These are phyloP conservation scores for Apiotrichum montevideense DNA, from an alignment of 1,284 basidiomycete species.

Conservation along the genomic window DNA sequence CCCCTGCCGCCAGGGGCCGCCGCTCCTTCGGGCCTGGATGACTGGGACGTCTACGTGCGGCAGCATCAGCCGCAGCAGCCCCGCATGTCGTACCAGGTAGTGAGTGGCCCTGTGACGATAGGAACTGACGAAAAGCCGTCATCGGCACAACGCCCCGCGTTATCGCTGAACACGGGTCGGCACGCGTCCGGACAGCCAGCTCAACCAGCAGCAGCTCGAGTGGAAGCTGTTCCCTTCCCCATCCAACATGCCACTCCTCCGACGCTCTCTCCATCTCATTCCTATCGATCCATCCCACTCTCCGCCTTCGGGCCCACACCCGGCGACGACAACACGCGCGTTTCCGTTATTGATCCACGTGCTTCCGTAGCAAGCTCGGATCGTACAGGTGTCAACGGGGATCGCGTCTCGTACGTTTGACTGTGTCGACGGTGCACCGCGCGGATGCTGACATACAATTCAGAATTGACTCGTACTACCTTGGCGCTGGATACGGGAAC, in stretches of 20 bases:
- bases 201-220: background rate
- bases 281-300: conserved; percentile 8
- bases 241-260: background rate
- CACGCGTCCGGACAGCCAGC: no score
- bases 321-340: background rate
- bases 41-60: background rate
- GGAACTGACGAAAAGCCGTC: no score
- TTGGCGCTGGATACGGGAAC: conserved; percentile 7
- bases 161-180: background rate
- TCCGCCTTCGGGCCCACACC: conserved; percentile 13
- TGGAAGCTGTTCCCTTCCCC: conserved; percentile 11
- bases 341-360: conserved; percentile 10
- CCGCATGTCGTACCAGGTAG: background rate
- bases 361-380: conserved; percentile 11
- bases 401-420: conserved; percentile 25
- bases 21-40: background rate
- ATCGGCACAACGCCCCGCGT: background rate
- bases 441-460: no score
- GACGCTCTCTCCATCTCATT: conserved; percentile 7
- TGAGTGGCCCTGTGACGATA: no score
- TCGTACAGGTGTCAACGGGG: conserved; percentile 5
- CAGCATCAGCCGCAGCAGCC: background rate
- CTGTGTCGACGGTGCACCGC: background rate
- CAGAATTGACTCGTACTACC: conserved; percentile 33
- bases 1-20: background rate